Evolutionary conservation across 2,329 filamentous ascomycete genomes (phyloP), one percentile per base, ranked within the genome.

Genomic region (Bipolaris oryzae): DNA sequence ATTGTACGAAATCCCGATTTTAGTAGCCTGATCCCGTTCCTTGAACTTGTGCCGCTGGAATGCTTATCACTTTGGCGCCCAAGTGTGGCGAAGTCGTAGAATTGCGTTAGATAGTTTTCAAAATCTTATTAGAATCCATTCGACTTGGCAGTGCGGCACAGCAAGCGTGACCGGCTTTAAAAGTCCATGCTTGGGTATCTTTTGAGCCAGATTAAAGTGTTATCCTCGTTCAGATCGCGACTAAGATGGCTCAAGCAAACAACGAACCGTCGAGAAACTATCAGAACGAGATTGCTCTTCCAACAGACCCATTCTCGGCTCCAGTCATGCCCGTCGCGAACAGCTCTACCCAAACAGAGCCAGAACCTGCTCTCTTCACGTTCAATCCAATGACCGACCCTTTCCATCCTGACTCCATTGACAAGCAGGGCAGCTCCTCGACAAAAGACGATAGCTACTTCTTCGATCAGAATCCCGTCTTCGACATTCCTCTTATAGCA

Each of bases 41-140:
- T 52, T n/a, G 49, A 50, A 15, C 33, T 50, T 2, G 48, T 50
- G 41, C 41, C 41, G 21, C 33, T 52, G 15, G 33, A 52, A 21
- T 52, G 41, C 41, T 52, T 52, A 21, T n/a, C 49, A 21, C 31
- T 52, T 28, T 52, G 31, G 49, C 39, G 23, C 33, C 18, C 49
- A 20, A 13, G 13, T 15, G 49, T 18, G 48, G 25, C 20, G 28
- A 35, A 50, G 47, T 34, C 25, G 38, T 16, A 50, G 21, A 21
- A 21, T 21, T 21, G 21, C 21, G 21, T 21, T 21, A 21, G 21
- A 21, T 21, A 41, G 18, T 23, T 2, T 23, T 41, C 16, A 9
- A 41, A 42, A 18, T 41, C 31, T 23, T 50, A 50, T 37, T 20
- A 33, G 37, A 50, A 37, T 23, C 9, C 31, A 13, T 50, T 18